Base-by-base conservation (phyloP, 2,329 filamentous ascomycete genomes). In the Dryadomyces sulphureus region DNA sequence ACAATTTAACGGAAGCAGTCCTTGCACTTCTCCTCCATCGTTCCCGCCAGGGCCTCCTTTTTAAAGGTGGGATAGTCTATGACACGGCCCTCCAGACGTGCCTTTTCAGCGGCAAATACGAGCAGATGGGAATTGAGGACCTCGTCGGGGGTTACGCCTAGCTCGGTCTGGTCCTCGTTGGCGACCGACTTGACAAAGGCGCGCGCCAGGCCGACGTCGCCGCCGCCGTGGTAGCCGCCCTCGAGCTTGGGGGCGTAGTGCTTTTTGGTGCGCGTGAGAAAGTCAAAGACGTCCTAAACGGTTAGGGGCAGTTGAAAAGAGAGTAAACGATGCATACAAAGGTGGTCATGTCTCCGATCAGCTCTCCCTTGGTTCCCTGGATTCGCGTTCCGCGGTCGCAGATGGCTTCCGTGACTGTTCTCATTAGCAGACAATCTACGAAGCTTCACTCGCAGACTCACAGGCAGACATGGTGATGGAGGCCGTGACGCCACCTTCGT, bases 401-500 rank as follows among this genome's bases (percentile, higher is more conserved):
- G 7, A 30, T 30, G 40, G 40, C 7, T 30, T 42, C 40, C 21
- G 40, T 42, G 25, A 42, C 40, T 42, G 24, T 9, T 8, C 5
- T n/a, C 17, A n/a, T 36, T 8, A 36, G 34, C 34, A 36, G 11
- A 4, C 5, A 27, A 3, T 5, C 16, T n/a, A 30, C 4, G 4
- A n/a, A 27, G 5, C 25, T 24, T 32, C 20, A 42, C 12, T 4
- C 8, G 2, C 8, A 25, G 12, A 42, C 40, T 3, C 14, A 42
- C 40, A 42, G 8, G 40, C 40, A 17, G 40, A 42, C 40, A 42
- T 42, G 22, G 40, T 42, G 25, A 42, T 42, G 16, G 40, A 42
- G 24, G 40, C 40, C 4, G 40, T 42, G 40, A 42, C 17, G n/a
- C 40, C 40, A 8, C 40, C 40, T 12, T 36, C 34, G 16, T 36